Base-by-base conservation (phyloP, 345 rosid genomes). In the Psidium guajava region DNA sequence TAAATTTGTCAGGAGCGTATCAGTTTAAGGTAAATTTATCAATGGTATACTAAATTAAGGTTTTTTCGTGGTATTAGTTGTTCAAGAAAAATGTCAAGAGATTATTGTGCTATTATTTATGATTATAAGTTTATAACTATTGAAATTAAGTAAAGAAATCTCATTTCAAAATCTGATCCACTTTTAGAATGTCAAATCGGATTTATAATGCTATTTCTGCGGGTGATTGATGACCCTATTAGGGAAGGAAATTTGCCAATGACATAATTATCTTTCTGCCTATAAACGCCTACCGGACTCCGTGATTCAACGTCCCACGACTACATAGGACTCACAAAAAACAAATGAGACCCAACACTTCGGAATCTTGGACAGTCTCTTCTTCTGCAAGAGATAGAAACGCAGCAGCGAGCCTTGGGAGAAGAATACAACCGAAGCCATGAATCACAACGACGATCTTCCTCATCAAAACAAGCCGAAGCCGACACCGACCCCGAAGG, bases 401-500 rank as follows among this genome's bases (percentile, higher is more conserved):
- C 75, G 3, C 5, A 32, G 44, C 49, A 32, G 22, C 6, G 15
- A 28, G 12, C 16, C 75, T 16, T 64, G 44, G 75, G 75, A 64
- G 75, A 81, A n/a, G 36, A 25, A 25, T 25, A 81, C 81, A 14
- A 61, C 47, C 49, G 3, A 50, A 73, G 20, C 24, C 75, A 64
- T 64, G 75, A 16, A 64, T 16, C 42, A 64, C 22, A 8, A 36
- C 32, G 5, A 16, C 3, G 75, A 24, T 52, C 51, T 44, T 74
- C 82, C 61, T 64, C 53, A 54, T 21, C 50, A 36, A 16, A 28
- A 32, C 73, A 27, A 59, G 73, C 36, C 12, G 83, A 59, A 88
- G 84, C 42, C 22, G 86, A 83, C 75, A 86, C 51, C 32, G 32
- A 88, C 85, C 74, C 87, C 87, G 11, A 93, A 87, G 89, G 98